phyloP scores from a whole-genome alignment of 2,329 filamentous ascomycete genomes.

The Aspergillus quadrilineatus region DNA sequence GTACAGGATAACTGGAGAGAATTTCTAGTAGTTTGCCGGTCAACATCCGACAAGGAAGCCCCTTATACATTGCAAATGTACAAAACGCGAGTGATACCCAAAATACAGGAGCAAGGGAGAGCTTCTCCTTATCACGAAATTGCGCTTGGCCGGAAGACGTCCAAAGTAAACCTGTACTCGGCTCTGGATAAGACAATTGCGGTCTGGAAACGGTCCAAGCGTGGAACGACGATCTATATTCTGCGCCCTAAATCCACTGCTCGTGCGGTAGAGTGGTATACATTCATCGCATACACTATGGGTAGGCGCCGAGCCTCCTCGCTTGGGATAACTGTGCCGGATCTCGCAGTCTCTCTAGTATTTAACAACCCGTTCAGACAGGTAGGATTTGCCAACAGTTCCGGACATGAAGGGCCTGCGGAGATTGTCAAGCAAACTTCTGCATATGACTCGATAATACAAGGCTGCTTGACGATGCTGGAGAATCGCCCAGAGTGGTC shows the following conservation, averaged over 20 bases:
- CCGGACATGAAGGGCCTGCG: conserved; percentile 48
- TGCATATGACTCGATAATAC: conserved; percentile 57
- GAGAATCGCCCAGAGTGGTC: conserved; percentile 58
- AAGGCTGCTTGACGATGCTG: conserved; percentile 60
- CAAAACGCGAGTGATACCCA: conserved; percentile 62
- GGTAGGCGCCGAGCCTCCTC: conserved; percentile 58
- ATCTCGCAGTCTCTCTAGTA: conserved; percentile 59
- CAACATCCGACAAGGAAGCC: conserved; percentile 54
- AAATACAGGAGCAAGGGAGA: conserved; percentile 54
- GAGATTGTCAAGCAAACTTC: conserved; percentile 43
- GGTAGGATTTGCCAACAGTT: conserved; percentile 37
- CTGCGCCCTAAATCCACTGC: conserved; percentile 61
- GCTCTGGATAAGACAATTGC: conserved; percentile 67
- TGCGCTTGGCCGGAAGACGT: conserved; percentile 53
- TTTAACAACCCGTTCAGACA: conserved; percentile 61
- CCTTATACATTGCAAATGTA: conserved; percentile 61
- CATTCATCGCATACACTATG: conserved; percentile 60
- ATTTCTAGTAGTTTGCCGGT: conserved; percentile 61
- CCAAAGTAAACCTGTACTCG: conserved; percentile 63
- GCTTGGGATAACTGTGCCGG: conserved; percentile 62
- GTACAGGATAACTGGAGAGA: conserved; percentile 65
- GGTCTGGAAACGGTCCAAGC: conserved; percentile 52
- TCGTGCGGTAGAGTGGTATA: conserved; percentile 67
- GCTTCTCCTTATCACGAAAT: conserved; percentile 59
- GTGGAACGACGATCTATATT: conserved; percentile 60